A percentile compares a stretch with the other conserved stretches of the same genome.
Conservation (phyloP, 2,329 filamentous ascomycete genomes). For the Fusarium oligoseptatum region DNA sequence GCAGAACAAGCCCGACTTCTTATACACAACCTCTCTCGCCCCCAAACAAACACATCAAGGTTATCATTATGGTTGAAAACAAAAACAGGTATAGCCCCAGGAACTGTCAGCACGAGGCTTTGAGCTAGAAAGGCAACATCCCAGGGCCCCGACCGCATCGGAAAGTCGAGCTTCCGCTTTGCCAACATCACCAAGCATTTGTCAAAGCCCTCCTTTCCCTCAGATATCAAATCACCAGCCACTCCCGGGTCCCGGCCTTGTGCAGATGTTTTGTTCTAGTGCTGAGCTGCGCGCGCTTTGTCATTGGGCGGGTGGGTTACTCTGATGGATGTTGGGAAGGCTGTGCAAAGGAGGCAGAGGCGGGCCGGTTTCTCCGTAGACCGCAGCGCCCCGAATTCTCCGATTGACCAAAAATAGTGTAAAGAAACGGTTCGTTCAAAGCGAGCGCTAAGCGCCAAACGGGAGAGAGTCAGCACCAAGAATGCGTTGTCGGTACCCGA, state of each 20-base stretch:
- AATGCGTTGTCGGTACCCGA: neutral
- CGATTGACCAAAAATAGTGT: slow-evolving; percentile 31
- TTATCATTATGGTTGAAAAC: slow-evolving; percentile 11
- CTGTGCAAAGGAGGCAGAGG: slow-evolving; percentile 26
- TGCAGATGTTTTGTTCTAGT: neutral
- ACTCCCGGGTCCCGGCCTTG: neutral
- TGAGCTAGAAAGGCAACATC: neutral
- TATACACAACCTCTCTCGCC: slow-evolving; percentile 33
- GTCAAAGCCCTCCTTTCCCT: neutral
- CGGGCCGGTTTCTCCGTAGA: neutral
- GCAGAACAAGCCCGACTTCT: slow-evolving; percentile 36
- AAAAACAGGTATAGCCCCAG: slow-evolving; percentile 10
- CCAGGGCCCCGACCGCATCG: slow-evolving; percentile 3
- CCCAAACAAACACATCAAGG: slow-evolving; percentile 8
- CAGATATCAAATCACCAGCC: slow-evolving; percentile 18
- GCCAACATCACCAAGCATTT: slow-evolving; percentile 16
- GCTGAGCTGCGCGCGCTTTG: neutral
- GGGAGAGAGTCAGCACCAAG: slow-evolving; percentile 23
- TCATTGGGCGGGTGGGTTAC: neutral
- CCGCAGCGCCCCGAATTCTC: slow-evolving; percentile 17
- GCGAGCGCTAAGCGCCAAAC: slow-evolving; percentile 26
- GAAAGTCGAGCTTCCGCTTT: slow-evolving; percentile 30
- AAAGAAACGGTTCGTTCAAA: neutral
- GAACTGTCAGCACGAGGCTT: slow-evolving; percentile 21
- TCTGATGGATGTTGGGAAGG: slow-evolving; percentile 24